Evolutionary conservation across 257 asterid genomes (phyloP).

Genomic region (Avicennia marina): DNA sequence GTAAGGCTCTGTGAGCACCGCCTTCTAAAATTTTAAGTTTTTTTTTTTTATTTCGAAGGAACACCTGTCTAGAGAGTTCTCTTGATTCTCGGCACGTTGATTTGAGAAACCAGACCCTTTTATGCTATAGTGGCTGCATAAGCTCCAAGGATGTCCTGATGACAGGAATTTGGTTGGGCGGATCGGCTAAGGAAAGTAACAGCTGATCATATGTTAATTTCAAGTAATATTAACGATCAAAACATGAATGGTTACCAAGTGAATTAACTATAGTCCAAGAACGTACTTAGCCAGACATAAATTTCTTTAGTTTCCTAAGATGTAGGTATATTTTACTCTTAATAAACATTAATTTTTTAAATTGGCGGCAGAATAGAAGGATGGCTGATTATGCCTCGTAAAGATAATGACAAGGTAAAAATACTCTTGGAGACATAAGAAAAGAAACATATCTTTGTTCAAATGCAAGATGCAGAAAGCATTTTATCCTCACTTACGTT

Average conservation of each 20-base stretch:
- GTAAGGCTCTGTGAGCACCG: background rate
- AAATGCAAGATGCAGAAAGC: no score
- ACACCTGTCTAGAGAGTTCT: background rate
- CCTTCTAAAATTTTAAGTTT: background rate
- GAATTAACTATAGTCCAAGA: background rate
- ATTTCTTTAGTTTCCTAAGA: no score
- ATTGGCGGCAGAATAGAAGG: no score
- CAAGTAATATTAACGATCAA: background rate
- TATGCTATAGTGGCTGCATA: conserved; percentile 1
- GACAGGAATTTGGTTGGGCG: conserved; percentile 18
- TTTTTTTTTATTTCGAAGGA: no score
- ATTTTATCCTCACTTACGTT: no score
- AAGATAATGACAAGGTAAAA: no score
- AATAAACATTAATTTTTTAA: background rate
- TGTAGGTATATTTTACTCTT: background rate
- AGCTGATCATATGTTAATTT: conserved; percentile 1
- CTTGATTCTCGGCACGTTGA: background rate
- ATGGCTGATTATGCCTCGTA: no score
- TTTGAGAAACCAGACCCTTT: conserved; percentile 1
- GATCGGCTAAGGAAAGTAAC: conserved; percentile 11
- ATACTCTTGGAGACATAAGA: no score
- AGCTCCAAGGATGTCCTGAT: conserved; percentile 1
- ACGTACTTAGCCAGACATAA: background rate
- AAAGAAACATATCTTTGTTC: no score
- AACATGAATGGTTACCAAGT: background rate